Base-by-base conservation (phyloP, 768 basidiomycete species). In the Scleroderma bovista region DNA sequence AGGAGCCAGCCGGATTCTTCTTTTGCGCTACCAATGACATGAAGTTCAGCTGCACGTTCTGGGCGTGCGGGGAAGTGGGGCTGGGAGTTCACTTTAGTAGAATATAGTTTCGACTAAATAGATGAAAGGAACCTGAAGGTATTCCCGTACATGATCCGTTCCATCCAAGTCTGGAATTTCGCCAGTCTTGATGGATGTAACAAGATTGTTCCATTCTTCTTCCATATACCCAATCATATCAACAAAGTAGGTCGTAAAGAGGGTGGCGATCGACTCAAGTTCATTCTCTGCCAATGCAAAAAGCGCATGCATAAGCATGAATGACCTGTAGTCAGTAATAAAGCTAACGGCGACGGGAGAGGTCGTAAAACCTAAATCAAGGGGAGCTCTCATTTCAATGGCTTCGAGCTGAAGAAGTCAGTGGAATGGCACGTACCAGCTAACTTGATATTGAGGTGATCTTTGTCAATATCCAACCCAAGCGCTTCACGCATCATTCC, bases 141-240 rank as follows among this genome's bases (percentile, higher is more conserved):
- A 52, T n/a, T 53, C 22, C 20, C 42, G 44, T 29, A 64, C 50
- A 22, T 55, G 51, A 3, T 44, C 38, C 16, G 40, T 52, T 38
- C 60, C 57, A 39, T 63, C 53, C 48, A 48, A 50, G 16, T 62
- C 40, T 1, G 57, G 62, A 6, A 64, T 16, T 16, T 29, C 29
- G 3, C 60, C 57, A 0, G 47, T 60, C 41, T 54, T 51, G 9
- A 64, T 29, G 45, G 40, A 33, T 12, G 46, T 10, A 12, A 64
- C 31, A 24, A 57, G 50, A 5, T 16, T 36, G 22, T 60, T 49
- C 62, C 57, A 57, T 29, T 56, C 59, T n/a, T 60, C 47, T 17
- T 58, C 61, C 44, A 61, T 52, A 41, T 47, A 46, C 13, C 54
- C 45, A n/a, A 54, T 46, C 51, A 63, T 55, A 24, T 64, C 62